Evolutionary conservation across 2,329 filamentous ascomycete genomes (phyloP).

Genomic region (Paramyrothecium roridum): DNA sequence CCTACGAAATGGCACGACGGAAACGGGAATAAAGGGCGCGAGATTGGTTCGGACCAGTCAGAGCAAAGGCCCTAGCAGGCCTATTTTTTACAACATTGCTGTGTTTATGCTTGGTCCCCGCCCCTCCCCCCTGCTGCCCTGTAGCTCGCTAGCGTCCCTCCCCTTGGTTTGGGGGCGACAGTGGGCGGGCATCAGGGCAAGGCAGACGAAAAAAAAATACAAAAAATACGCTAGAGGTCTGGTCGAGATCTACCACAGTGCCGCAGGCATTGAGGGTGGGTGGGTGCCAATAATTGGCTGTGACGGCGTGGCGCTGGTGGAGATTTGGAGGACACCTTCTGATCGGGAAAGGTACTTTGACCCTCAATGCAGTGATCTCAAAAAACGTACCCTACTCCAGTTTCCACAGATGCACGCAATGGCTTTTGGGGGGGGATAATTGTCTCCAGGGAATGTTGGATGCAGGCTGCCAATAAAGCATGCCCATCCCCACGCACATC

Average conservation of each 20-base stretch:
- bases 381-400: too few species aligned
- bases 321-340: neutral
- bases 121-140: neutral
- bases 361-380: too few species aligned
- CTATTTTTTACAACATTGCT: neutral
- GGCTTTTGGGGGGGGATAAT: too few species aligned
- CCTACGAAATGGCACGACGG: neutral
- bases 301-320: neutral
- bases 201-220: neutral
- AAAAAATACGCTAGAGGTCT: neutral
- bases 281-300: neutral
- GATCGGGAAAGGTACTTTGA: neutral
- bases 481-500: too few species aligned
- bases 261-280: too few species aligned
- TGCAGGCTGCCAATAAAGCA: too few species aligned
- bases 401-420: too few species aligned
- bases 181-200: neutral
- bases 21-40: neutral
- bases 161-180: neutral
- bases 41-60: neutral
- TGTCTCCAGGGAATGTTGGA: too few species aligned
- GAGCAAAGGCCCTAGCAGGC: neutral
- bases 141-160: neutral
- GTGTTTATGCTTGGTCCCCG: neutral
- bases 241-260: too few species aligned